Evolutionary conservation across 768 basidiomycete genomes (phyloP).

Genomic region (Lenzites betulinus): DNA sequence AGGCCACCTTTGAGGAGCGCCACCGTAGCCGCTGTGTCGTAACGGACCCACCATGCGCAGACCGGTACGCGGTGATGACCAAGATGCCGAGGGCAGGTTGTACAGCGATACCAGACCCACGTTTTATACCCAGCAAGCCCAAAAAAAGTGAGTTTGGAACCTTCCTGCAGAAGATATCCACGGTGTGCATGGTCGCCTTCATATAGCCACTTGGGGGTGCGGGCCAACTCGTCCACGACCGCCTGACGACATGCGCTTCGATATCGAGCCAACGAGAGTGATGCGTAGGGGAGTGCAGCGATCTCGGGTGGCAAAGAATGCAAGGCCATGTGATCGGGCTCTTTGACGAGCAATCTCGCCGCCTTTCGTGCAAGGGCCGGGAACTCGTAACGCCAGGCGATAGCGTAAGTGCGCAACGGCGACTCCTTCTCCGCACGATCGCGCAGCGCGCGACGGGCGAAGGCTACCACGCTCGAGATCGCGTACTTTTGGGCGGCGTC

Average conservation of each 20-base stretch:
- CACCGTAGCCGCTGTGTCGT: neutral
- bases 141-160: neutral
- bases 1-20: neutral
- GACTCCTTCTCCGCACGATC: neutral
- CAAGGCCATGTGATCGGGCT: neutral
- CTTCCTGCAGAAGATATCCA: neutral
- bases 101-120: neutral
- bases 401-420: slow-evolving; percentile 1
- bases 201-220: neutral
- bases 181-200: neutral
- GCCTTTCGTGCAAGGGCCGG: neutral
- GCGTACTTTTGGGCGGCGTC: slow-evolving; percentile 23
- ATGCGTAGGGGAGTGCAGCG: neutral
- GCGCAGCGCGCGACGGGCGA: neutral
- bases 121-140: too few species aligned
- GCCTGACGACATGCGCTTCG: neutral
- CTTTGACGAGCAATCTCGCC: neutral
- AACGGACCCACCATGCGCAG: neutral
- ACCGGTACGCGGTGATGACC: neutral
- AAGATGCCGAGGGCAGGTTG: neutral
- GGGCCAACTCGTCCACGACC: neutral
- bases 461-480: neutral
- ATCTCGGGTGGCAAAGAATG: neutral
- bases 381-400: neutral
- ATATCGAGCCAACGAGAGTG: neutral